Evolutionary conservation across 257 asterid genomes (phyloP), one percentile per base, ranked within the genome.

Genomic region (Hygrophila difformis): DNA sequence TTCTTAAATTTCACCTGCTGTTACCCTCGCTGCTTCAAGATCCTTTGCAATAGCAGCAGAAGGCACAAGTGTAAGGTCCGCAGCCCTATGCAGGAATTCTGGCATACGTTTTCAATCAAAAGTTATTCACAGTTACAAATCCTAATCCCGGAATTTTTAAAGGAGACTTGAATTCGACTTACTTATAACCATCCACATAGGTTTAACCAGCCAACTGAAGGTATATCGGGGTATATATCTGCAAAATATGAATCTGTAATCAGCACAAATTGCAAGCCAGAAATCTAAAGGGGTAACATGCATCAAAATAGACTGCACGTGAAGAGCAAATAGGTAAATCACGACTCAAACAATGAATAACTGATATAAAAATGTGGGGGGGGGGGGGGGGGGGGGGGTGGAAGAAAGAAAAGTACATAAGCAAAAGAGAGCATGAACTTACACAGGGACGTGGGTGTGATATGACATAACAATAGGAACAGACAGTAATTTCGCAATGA

Each of bases 381-480:
- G n/a, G n/a, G n/a, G n/a, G n/a, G n/a, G n/a, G n/a, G n/a, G n/a
- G n/a, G n/a, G n/a, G n/a, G n/a, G 31, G 8, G 8, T 26, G 31
- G 31, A 26, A 26, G 31, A 26, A 26, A n/a, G n/a, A n/a, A 26
- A 26, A 3, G 31, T 26, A 26, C 8, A 8, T 3, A 26, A 26
- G 8, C 31, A 3, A 26, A 24, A 29, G 23, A 45, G 24, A 45
- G 65, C 21, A 6, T 8, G 42, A 53, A 60, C 85, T 19, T 81
- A 88, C 97, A 84, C 96, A 45, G 97, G 97, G 53, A 88, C 93
- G 36, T 88, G 97, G 22, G 97, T 88, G 82, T 88, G 97, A 63
- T 88, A 88, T 1, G 97, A 88, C 94, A 88, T 75, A 53, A 88
- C 97, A 26, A 88, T 52, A 34, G 97, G 97, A 20, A 88, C 97